These are phyloP conservation scores for Sordariomycetes sp. DNA, from an alignment of 2,329 filamentous ascomycete species.

Conservation along the genomic window DNA sequence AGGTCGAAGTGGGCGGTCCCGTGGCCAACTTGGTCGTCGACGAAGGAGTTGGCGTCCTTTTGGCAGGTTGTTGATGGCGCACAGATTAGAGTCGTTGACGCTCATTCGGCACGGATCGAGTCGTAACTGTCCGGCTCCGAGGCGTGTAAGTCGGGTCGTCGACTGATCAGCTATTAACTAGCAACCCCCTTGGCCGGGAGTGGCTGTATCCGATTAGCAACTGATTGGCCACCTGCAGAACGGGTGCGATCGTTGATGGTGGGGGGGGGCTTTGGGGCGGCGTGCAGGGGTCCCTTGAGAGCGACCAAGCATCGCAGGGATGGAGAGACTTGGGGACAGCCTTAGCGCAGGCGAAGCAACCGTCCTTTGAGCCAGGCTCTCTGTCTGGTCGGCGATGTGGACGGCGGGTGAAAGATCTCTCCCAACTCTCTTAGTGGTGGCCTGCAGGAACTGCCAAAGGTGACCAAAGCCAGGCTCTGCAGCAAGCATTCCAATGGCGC, in stretches of 20 bases:
- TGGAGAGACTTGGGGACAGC: neutral
- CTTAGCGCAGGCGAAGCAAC: slow-evolving; percentile 2
- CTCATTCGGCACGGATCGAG: too few relatives aligned
- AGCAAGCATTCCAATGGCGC: neutral
- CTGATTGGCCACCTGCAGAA: slow-evolving; percentile 2
- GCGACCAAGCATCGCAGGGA: neutral
- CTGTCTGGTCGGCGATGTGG: neutral
- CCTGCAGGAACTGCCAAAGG: too few relatives aligned
- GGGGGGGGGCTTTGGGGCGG: slow-evolving; percentile 1
- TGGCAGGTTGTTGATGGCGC: too few relatives aligned
- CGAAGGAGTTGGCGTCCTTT: too few relatives aligned
- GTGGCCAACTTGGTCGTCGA: too few relatives aligned
- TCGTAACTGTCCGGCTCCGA: too few relatives aligned
- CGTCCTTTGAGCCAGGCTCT: neutral
- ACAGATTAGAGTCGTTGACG: too few relatives aligned
- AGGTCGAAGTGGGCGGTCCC: too few relatives aligned
- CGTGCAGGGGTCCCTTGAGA: neutral
- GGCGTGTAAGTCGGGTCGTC: slow-evolving; percentile 1
- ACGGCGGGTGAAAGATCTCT: slow-evolving; percentile 2
- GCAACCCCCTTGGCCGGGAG: too few relatives aligned
- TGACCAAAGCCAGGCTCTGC: too few relatives aligned
- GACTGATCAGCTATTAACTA: too few relatives aligned
- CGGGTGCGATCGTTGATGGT: slow-evolving; percentile 2
- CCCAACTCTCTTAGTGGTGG: too few relatives aligned
- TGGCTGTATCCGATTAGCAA: slow-evolving; percentile 5